These are phyloP conservation scores for Euphorbia pulcherrima DNA, from an alignment of 345 rosid species.

Conservation along the genomic window DNA sequence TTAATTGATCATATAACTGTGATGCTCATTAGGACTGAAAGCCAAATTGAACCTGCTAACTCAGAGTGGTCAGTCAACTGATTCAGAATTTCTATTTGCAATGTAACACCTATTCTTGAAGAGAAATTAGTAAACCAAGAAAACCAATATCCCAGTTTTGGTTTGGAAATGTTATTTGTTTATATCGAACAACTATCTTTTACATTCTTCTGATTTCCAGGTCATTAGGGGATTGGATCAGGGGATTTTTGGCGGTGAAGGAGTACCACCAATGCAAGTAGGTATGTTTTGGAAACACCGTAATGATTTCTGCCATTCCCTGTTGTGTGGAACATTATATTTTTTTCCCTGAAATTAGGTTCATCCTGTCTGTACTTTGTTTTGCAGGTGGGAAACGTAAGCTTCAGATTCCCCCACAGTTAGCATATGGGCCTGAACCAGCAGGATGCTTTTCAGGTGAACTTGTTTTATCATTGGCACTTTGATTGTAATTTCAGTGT, in stretches of 20 bases:
- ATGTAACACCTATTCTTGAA: not conserved
- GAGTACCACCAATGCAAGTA: constrained; percentile 84
- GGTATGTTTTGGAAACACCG: constrained; percentile 41
- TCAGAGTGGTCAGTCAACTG: not conserved
- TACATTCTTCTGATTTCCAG: constrained; percentile 31
- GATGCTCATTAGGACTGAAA: not conserved
- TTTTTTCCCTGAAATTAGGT: constrained; percentile 8
- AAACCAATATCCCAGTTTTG: not conserved
- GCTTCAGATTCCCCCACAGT: constrained; percentile 78
- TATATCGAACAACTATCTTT: constrained; percentile 4
- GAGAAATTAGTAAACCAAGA: not conserved
- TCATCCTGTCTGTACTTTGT: constrained; percentile 3
- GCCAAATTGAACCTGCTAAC: not conserved
- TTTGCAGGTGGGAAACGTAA: constrained; percentile 74
- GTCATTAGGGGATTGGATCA: constrained; percentile 86
- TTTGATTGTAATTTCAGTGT: not conserved
- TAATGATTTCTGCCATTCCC: not conserved
- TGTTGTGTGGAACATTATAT: not conserved
- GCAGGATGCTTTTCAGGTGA: constrained; percentile 95
- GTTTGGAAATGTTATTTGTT: not conserved
- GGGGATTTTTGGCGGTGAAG: constrained; percentile 86
- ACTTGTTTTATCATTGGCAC: constrained; percentile 7
- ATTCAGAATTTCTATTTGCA: not conserved
- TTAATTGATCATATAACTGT: not conserved
- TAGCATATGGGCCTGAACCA: constrained; percentile 96